Evolutionary conservation across 306 rosid species (phyloP).

Genomic region (Urtica urens): DNA sequence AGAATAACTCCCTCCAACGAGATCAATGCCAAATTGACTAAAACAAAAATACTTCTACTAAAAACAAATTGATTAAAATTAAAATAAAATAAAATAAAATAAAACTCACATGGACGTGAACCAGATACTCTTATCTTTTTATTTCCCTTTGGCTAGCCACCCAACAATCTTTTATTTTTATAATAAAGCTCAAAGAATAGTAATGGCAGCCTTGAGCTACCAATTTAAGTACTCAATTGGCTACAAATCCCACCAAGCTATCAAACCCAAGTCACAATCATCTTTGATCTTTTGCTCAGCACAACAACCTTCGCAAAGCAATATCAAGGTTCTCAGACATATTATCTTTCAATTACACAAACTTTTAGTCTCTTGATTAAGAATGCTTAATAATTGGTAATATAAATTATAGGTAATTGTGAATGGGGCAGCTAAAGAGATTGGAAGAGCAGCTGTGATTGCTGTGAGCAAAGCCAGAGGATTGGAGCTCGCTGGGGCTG

Average conservation of each 20-base stretch:
- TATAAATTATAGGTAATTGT: constrained; percentile 46
- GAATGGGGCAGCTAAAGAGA: constrained; percentile 92
- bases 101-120: constrained; percentile 14
- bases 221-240: constrained; percentile 30
- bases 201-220: constrained; percentile 63
- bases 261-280: constrained; percentile 28
- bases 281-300: constrained; percentile 41
- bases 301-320: constrained; percentile 42
- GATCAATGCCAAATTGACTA: constrained; percentile 8
- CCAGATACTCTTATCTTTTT: constrained; percentile 29
- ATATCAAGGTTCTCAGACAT: constrained; percentile 59
- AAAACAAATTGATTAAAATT: constrained; percentile 5
- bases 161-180: neutral
- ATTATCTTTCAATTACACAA: too few relatives aligned
- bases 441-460: constrained; percentile 77
- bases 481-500: constrained; percentile 54
- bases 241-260: constrained; percentile 17
- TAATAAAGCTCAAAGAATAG: constrained; percentile 12
- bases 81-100: constrained; percentile 12
- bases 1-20: neutral
- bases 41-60: constrained; percentile 37
- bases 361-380: too few relatives aligned
- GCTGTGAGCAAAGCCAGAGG: constrained; percentile 74
- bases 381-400: neutral
- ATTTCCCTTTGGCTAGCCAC: neutral